A percentile compares a stretch with the other conserved stretches of the same genome.
Evolutionary conservation across 2,329 filamentous ascomycete genomes (phyloP).

Genomic region (Ramularia collo-cygni): DNA sequence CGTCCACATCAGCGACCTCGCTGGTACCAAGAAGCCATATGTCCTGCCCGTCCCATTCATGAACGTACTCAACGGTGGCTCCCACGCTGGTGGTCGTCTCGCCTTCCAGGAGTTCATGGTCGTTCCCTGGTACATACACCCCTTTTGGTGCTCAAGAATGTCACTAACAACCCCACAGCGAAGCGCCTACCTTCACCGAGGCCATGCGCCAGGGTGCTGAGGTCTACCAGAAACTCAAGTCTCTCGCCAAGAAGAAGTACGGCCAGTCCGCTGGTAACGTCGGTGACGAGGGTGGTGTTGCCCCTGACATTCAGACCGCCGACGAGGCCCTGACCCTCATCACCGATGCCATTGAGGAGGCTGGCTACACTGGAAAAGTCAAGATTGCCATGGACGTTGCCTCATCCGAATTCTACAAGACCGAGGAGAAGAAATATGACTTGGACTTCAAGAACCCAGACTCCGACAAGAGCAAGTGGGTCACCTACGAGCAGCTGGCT

Average conservation of each 20-base stretch:
- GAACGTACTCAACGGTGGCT: constrained; percentile 62
- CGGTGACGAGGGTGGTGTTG: constrained; percentile 98
- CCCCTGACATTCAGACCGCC: constrained; percentile 94
- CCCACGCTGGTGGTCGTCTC: constrained; percentile 89
- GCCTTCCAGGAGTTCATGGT: constrained; percentile 56
- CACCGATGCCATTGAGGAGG: constrained; percentile 84
- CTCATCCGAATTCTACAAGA: constrained; percentile 99
- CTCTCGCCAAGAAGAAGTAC: constrained; percentile 98
- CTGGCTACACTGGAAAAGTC: constrained; percentile 92
- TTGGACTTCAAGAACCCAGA: constrained; percentile 99
- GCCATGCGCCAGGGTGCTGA: constrained; percentile 93
- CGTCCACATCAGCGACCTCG: constrained; percentile 50
- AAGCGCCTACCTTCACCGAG: constrained; percentile 84
- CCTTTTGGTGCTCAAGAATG: no score
- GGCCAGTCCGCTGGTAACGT: constrained; percentile 98
- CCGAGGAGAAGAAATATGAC: constrained; percentile 99
- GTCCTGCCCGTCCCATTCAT: constrained; percentile 52
- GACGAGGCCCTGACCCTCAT: constrained; percentile 97
- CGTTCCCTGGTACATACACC: constrained; percentile 39
- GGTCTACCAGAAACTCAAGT: constrained; percentile 97
- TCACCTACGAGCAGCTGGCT: constrained; percentile 96
- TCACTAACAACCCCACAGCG: constrained; percentile 31
- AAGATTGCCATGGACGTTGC: constrained; percentile 99
- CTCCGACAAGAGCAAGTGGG: constrained; percentile 91
- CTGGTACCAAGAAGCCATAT: constrained; percentile 47